These are phyloP conservation scores for Pseudopithomyces chartarum DNA, from an alignment of 2,329 filamentous ascomycete genomes.

Conservation along the genomic window DNA sequence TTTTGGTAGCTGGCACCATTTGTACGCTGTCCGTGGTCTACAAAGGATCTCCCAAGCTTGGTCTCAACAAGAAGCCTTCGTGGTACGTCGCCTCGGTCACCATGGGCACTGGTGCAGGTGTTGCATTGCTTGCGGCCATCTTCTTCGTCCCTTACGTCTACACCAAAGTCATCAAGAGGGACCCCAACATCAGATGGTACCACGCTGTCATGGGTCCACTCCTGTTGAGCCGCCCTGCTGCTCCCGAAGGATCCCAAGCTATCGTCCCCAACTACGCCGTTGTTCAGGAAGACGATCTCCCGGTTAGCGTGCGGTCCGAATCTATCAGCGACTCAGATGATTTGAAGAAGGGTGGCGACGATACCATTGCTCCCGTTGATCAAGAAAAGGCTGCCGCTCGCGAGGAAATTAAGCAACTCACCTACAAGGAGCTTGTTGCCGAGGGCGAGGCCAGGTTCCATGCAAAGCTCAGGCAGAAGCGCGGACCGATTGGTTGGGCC, in stretches of 20 bases:
- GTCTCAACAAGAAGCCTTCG: slow-evolving; percentile 66
- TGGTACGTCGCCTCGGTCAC: slow-evolving; percentile 72
- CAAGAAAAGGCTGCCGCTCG: slow-evolving; percentile 27
- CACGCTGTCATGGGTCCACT: slow-evolving; percentile 66
- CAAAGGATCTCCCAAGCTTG: slow-evolving; percentile 75
- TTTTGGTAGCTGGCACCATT: slow-evolving; percentile 74
- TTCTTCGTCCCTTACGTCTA: slow-evolving; percentile 77
- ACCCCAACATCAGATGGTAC: slow-evolving; percentile 67
- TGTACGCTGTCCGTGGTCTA: slow-evolving; percentile 80
- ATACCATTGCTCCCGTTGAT: slow-evolving; percentile 39
- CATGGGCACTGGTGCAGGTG: slow-evolving; percentile 65
- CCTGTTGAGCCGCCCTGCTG: slow-evolving; percentile 58
- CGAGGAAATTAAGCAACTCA: slow-evolving; percentile 59
- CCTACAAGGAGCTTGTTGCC: neutral
- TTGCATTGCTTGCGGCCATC: slow-evolving; percentile 63
- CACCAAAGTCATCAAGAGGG: slow-evolving; percentile 70
- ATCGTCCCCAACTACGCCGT: slow-evolving; percentile 77
- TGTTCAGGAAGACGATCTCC: slow-evolving; percentile 61
- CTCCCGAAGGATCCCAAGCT: slow-evolving; percentile 58
- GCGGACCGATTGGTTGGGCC: slow-evolving; percentile 78
- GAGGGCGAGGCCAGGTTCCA: slow-evolving; percentile 40
- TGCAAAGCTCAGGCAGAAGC: slow-evolving; percentile 64
- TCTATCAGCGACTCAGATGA: slow-evolving; percentile 17
- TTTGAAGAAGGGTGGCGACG: slow-evolving; percentile 33
- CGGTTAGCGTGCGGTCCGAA: neutral